These are phyloP conservation scores for Globisporangium parvum DNA, from an alignment of 352 stramenopile species.

Conservation along the genomic window DNA sequence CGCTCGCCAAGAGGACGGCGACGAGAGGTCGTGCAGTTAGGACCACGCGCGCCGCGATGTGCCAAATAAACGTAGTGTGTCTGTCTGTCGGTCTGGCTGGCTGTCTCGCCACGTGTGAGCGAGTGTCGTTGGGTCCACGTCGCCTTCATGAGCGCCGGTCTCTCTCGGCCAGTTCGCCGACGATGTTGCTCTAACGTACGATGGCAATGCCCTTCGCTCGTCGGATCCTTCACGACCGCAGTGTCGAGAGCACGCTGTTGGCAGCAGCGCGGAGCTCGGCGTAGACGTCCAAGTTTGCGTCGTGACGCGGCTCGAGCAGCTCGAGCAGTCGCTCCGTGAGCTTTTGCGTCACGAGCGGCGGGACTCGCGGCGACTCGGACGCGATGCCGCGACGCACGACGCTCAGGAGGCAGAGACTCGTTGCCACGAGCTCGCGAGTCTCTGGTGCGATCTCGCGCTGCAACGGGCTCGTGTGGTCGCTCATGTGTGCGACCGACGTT, in stretches of 20 bases:
- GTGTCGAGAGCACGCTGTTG: conserved; percentile 6
- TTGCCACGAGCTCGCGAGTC: conserved; percentile 42
- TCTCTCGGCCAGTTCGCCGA: too few relatives aligned
- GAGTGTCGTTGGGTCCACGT: too few relatives aligned
- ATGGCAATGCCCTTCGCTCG: too few relatives aligned
- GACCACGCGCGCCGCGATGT: too few relatives aligned
- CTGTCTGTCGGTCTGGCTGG: too few relatives aligned
- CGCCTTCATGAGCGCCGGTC: too few relatives aligned
- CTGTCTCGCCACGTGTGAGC: too few relatives aligned
- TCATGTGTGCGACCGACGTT: conserved; percentile 11
- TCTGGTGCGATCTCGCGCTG: conserved; percentile 18
- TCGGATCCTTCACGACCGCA: background rate
- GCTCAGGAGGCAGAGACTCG: conserved; percentile 54
- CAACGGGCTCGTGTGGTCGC: background rate
- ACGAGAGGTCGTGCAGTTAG: too few relatives aligned
- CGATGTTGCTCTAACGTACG: too few relatives aligned
- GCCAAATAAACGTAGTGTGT: too few relatives aligned
- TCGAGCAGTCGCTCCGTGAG: conserved; percentile 60
- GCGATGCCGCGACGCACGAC: conserved; percentile 24
- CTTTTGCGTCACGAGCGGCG: conserved; percentile 48
- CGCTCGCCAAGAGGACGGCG: too few relatives aligned
- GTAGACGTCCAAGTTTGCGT: conserved; percentile 63
- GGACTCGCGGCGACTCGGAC: conserved; percentile 19
- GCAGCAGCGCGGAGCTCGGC: conserved; percentile 32
- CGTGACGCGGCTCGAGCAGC: conserved; percentile 40